Base-by-base conservation (phyloP, 78 protist species). In the Dictyostelium brefeldianum region DNA sequence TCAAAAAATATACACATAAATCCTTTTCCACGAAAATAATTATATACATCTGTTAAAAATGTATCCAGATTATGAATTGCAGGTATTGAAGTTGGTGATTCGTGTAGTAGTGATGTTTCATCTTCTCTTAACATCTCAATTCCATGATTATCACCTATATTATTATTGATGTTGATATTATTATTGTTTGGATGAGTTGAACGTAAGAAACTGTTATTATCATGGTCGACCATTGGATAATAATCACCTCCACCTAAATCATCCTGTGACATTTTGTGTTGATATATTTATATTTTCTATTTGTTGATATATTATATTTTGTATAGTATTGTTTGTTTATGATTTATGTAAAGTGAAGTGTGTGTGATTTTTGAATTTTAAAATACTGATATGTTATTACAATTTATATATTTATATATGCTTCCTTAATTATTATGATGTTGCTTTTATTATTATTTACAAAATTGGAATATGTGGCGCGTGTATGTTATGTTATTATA, bases 1-100 rank as follows among this genome's bases (percentile, higher is more conserved):
- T 47, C 29, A 27, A 91, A 64, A 51, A 81, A 31, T 36, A 91
- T 81, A 67, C 89, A 80, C 31, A 51, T 20, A 51, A 91, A 91
- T 22, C 95, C 95, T 81, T 91, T 91, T 29, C 90, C 95, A 41
- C 51, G 22, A 50, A 69, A 91, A 81, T 91, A 91, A 31, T 91
- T 81, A 46, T 91, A 91, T 7, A 91, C 95, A 11, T 81, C 77
- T 27, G 91, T 82, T 14, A 91, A 53, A 56, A 91, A 91, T 17
- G 25, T 36, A 56, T 91, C 95, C 25, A 91, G 70, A 50, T 91
- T 91, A 47, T 80, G 83, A 71, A 85, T 75, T 17, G 92, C 83
- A 5, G 92, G 92, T 41, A 85, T 47, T 27, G 78, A 59, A 0
- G 50, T n/a, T 6, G 59, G 29, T 46, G 84, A 29, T 57, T 53